Percentiles rank a stretch among this genome's conserved stretches.
Evolutionary conservation across 257 asterid genomes (phyloP).

Genomic region (Pogostemon cablin): DNA sequence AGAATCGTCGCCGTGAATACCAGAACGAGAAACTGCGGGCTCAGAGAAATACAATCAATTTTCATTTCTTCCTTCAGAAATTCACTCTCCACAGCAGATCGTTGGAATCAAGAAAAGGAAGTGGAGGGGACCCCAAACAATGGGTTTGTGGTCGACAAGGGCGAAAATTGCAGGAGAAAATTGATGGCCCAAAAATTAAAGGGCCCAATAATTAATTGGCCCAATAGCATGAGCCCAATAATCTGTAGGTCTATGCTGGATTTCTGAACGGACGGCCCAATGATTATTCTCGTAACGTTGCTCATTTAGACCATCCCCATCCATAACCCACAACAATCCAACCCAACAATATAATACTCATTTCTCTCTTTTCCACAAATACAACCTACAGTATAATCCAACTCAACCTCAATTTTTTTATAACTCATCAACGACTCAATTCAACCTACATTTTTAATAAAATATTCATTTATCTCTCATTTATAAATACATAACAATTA

Average conservation of each 20-base stretch:
- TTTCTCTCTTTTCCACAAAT: no score
- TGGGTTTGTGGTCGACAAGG: background rate
- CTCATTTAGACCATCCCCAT: no score
- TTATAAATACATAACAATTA: no score
- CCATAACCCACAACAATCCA: no score
- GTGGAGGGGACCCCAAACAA: background rate
- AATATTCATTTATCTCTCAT: no score
- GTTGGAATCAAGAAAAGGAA: slow-evolving; percentile 37
- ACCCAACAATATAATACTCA: no score
- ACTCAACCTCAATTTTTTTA: no score
- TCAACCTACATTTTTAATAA: no score
- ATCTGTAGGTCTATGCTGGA: background rate
- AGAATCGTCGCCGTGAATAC: slow-evolving; percentile 43
- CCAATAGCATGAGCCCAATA: background rate
- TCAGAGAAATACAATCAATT: slow-evolving; percentile 31
- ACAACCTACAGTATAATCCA: no score
- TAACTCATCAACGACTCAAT: no score
- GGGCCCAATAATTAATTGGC: background rate
- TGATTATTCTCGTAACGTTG: no score
- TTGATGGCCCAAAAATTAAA: background rate
- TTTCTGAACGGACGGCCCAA: no score
- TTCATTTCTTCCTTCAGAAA: slow-evolving; percentile 50
- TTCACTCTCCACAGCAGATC: slow-evolving; percentile 35
- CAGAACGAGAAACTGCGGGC: slow-evolving; percentile 33
- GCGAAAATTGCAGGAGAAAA: background rate